These are phyloP conservation scores for Saccharata proteae DNA, from an alignment of 2,329 filamentous ascomycete genomes.

Conservation along the genomic window DNA sequence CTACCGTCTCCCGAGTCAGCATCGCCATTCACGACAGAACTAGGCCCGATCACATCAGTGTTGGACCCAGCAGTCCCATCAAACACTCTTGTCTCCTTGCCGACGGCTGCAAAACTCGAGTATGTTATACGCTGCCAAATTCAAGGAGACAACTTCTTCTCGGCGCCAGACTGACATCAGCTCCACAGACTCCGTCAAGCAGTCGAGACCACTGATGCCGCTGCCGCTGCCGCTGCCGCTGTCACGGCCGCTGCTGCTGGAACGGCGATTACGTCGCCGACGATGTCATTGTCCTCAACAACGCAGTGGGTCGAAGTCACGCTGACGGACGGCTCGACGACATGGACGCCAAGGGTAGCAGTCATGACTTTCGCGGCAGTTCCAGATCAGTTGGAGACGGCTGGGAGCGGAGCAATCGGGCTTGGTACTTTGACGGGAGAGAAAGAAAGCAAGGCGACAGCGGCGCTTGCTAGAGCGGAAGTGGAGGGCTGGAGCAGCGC, in stretches of 20 bases:
- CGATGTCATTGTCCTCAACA: background rate
- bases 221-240: background rate
- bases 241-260: background rate
- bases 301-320: background rate
- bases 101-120: background rate
- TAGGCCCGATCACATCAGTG: too few relatives aligned
- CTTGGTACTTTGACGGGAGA: background rate
- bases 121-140: too few relatives aligned
- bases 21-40: too few relatives aligned
- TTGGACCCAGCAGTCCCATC: too few relatives aligned
- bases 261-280: background rate
- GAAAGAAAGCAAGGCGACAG: background rate
- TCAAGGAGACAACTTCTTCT: too few relatives aligned
- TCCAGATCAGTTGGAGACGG: background rate
- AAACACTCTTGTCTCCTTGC: background rate
- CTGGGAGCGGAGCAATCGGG: conserved; percentile 1
- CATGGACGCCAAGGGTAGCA: conserved; percentile 1
- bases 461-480: too few relatives aligned
- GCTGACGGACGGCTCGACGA: background rate
- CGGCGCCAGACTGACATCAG: too few relatives aligned
- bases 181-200: background rate
- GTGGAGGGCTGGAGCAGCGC: too few relatives aligned
- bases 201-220: background rate
- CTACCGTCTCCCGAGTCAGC: too few relatives aligned
- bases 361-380: background rate